phyloP scores from a whole-genome alignment of 2,329 filamentous ascomycete genomes.

The Trichoderma sp. region DNA sequence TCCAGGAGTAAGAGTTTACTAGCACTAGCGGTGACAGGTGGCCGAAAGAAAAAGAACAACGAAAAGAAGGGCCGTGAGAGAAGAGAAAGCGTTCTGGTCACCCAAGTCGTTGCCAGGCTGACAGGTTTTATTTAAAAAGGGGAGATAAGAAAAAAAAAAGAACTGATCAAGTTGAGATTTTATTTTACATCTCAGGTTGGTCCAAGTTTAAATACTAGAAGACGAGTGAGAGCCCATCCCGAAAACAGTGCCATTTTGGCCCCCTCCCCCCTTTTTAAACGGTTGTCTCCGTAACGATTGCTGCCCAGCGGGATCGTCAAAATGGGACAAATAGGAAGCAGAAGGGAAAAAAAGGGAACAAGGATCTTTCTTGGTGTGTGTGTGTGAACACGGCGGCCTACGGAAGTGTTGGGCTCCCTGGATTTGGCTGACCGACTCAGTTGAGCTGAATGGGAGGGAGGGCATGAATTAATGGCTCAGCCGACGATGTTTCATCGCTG shows the following conservation, averaged over 20 bases:
- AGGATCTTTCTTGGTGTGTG: not conserved
- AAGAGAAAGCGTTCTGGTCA: not conserved
- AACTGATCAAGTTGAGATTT: not conserved
- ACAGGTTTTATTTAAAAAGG: not conserved
- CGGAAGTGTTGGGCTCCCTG: not conserved
- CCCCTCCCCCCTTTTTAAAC: not conserved
- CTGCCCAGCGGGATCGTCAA: slow-evolving; percentile 14
- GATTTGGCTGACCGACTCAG: not conserved
- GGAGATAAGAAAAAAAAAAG: not conserved
- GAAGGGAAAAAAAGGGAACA: not conserved
- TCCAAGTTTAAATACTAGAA: slow-evolving; percentile 14
- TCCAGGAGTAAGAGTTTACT: not conserved
- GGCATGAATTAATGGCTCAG: slow-evolving; percentile 17
- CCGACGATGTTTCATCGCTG: slow-evolving; percentile 14
- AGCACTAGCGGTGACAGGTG: slow-evolving; percentile 14
- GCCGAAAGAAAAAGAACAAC: not conserved
- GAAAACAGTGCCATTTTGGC: not conserved
- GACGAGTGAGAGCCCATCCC: not conserved
- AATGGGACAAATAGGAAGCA: not conserved
- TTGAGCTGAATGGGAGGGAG: not conserved
- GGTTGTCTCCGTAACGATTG: slow-evolving; percentile 6
- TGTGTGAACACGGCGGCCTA: not conserved
- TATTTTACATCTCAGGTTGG: slow-evolving; percentile 4
- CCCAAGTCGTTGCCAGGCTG: not conserved
- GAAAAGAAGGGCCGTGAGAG: not conserved